Percentiles rank a stretch among this genome's conserved stretches.
Evolutionary conservation across 108 stramenopile species (phyloP).

Genomic region (Epithemia pelagica): DNA sequence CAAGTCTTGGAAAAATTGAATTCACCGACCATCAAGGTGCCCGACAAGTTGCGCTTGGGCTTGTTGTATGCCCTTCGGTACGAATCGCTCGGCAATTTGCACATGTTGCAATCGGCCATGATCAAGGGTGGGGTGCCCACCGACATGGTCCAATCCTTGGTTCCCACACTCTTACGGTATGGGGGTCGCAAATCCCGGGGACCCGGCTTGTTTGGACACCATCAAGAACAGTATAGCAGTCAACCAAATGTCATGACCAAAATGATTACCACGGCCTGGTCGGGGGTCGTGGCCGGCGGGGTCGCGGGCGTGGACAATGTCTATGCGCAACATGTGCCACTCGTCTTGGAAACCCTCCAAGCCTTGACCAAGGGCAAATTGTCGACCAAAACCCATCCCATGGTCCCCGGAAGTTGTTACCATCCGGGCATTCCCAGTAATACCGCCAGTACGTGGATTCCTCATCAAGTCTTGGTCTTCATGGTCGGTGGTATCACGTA

Average conservation of each 20-base stretch:
- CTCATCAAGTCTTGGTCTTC: constrained; percentile 85
- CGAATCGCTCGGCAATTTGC: constrained; percentile 74
- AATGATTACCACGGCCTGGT: constrained; percentile 76
- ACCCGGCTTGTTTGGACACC: constrained; percentile 87
- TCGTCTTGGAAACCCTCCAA: constrained; percentile 88
- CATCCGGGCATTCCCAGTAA: neutral
- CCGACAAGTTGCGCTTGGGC: constrained; percentile 95
- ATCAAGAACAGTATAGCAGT: constrained; percentile 25
- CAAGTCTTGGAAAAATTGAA: constrained; percentile 86
- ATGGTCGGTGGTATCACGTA: constrained; percentile 96
- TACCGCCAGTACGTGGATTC: constrained; percentile 21
- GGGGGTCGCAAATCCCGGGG: constrained; percentile 76
- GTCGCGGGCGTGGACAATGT: constrained; percentile 97
- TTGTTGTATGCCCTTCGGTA: constrained; percentile 96
- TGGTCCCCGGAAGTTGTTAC: constrained; percentile 36
- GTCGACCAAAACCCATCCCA: constrained; percentile 68
- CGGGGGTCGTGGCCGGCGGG: constrained; percentile 3
- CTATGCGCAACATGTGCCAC: constrained; percentile 94
- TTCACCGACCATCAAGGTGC: constrained; percentile 65
- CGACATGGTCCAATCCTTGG: constrained; percentile 82
- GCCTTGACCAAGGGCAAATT: constrained; percentile 84
- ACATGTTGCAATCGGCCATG: constrained; percentile 82
- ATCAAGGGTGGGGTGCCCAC: constrained; percentile 82
- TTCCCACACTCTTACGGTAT: constrained; percentile 89
- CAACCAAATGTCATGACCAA: constrained; percentile 63